These are phyloP conservation scores for Amoeboradix gromovi DNA, from an alignment of 371 early-diverging fungal species.

Conservation along the genomic window DNA sequence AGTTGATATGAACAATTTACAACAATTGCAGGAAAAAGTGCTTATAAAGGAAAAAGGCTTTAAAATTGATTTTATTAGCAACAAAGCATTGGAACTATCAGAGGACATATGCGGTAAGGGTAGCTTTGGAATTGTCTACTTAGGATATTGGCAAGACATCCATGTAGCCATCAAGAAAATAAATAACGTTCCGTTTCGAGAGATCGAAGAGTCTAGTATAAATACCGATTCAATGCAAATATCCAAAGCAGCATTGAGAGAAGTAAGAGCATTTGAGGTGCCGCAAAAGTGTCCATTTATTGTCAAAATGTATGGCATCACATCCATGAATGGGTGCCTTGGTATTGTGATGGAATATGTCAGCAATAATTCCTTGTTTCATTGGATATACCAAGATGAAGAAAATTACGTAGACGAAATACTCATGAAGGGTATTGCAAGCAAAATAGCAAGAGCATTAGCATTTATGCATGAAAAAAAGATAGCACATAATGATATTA, in stretches of 20 bases:
- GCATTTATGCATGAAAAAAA: neutral
- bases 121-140: neutral
- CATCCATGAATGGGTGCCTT: neutral
- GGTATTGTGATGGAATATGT: neutral
- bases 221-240: neutral
- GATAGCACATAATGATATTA: slow-evolving; percentile 3
- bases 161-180: neutral
- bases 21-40: neutral
- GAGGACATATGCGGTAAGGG: neutral
- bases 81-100: neutral
- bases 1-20: neutral
- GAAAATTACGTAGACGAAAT: neutral
- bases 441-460: neutral
- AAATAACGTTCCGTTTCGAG: neutral
- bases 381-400: neutral
- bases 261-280: neutral
- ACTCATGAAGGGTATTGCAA: neutral
- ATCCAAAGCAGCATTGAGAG: neutral
- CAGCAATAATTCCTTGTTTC: neutral
- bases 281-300: neutral
- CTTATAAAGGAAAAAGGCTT: neutral
- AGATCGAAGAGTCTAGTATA: neutral
- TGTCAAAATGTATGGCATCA: neutral
- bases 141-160: neutral
- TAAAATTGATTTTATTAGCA: neutral